These are phyloP conservation scores for Amphicarpaea edgeworthii DNA, from an alignment of 306 rosid genomes.

Conservation along the genomic window DNA sequence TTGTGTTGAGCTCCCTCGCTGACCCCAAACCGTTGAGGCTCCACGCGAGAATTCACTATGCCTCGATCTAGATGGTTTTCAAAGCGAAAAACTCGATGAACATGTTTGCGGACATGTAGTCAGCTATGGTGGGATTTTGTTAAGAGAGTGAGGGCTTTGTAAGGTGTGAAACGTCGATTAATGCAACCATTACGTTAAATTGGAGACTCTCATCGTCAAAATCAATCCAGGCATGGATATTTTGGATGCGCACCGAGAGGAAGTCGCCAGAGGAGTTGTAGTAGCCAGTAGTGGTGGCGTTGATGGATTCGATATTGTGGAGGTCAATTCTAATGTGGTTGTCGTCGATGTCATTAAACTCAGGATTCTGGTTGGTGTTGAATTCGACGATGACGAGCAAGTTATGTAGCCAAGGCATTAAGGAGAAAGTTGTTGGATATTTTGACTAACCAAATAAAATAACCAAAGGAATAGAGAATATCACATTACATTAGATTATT, in stretches of 20 bases:
- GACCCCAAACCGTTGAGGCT: constrained; percentile 75
- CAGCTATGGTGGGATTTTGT: constrained; percentile 52
- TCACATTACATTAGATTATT: too few species aligned
- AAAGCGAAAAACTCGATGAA: constrained; percentile 89
- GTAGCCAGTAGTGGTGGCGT: constrained; percentile 53
- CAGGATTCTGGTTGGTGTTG: constrained; percentile 81
- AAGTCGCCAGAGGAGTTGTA: constrained; percentile 60
- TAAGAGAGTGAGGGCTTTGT: constrained; percentile 61
- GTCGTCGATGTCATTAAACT: constrained; percentile 73
- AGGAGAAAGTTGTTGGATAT: too few species aligned
- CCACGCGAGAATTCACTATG: constrained; percentile 86
- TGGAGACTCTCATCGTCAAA: constrained; percentile 59
- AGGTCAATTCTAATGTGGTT: constrained; percentile 88
- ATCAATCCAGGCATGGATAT: constrained; percentile 83
- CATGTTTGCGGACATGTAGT: constrained; percentile 77
- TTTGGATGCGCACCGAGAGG: constrained; percentile 65
- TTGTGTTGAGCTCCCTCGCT: constrained; percentile 67
- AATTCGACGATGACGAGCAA: constrained; percentile 83
- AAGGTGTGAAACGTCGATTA: constrained; percentile 63
- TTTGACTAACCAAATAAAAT: too few species aligned
- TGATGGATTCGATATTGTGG: constrained; percentile 53
- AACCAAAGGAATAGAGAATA: too few species aligned
- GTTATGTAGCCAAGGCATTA: too few species aligned
- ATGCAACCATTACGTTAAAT: constrained; percentile 77
- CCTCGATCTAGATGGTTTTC: constrained; percentile 75